Evolutionary conservation across 192 early-diverging fungal genomes (phyloP).

Genomic region (Backusella morwellensis): DNA sequence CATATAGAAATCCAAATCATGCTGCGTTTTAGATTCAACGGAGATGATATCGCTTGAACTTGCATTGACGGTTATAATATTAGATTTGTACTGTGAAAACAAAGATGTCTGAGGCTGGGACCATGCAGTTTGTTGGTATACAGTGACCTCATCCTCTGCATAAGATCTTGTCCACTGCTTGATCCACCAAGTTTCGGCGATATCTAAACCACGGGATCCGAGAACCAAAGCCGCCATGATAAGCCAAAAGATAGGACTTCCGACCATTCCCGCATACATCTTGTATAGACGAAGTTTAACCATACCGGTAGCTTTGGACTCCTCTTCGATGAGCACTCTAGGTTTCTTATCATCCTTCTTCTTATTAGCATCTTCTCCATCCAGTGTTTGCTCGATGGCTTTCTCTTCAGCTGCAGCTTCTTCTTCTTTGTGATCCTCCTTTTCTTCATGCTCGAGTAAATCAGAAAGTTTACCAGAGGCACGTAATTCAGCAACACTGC

Average conservation of each 20-base stretch:
- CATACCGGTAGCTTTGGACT: conserved; percentile 76
- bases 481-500: conserved; percentile 31
- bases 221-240: conserved; percentile 33
- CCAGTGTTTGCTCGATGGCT: background rate
- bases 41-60: conserved; percentile 42
- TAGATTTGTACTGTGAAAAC: background rate
- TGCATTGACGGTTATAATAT: conserved; percentile 39
- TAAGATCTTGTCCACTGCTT: conserved; percentile 42
- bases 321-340: conserved; percentile 68
- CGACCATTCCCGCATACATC: conserved; percentile 64
- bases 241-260: conserved; percentile 54
- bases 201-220: conserved; percentile 37
- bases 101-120: conserved; percentile 2
- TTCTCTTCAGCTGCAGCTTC: conserved; percentile 24
- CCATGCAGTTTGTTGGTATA: conserved; percentile 16
- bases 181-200: conserved; percentile 41
- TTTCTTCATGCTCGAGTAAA: conserved; percentile 40
- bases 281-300: conserved; percentile 73
- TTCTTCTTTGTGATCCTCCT: conserved; percentile 11
- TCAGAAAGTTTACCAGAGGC: conserved; percentile 25
- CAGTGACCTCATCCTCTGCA: background rate
- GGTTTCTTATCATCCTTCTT: conserved; percentile 22
- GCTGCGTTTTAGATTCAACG: background rate
- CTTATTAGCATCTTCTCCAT: background rate
- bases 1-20: conserved; percentile 54